phyloP scores from a whole-genome alignment of 2,329 filamentous ascomycete species.

The Colletotrichum sp. region DNA sequence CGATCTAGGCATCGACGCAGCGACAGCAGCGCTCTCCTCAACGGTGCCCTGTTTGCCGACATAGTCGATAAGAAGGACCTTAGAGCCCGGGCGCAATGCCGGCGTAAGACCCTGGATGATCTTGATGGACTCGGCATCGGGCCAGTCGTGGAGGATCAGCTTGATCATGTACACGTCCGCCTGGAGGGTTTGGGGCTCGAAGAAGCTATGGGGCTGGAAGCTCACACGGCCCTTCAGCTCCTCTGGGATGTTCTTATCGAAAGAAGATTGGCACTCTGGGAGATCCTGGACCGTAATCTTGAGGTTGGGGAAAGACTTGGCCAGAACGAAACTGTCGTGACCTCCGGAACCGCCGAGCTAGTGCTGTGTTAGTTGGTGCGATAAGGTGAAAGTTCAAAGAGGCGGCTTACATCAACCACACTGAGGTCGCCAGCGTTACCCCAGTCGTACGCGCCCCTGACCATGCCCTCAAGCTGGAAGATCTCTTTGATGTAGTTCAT shows the following conservation, averaged over 20 bases:
- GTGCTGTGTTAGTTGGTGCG: not conserved
- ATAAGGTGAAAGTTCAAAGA: not conserved
- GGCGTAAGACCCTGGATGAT: constrained; percentile 49
- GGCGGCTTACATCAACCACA: constrained; percentile 44
- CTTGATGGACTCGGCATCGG: constrained; percentile 44
- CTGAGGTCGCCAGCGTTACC: constrained; percentile 35
- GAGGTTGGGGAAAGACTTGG: constrained; percentile 44
- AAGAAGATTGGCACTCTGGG: constrained; percentile 36
- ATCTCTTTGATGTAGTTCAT: constrained; percentile 45
- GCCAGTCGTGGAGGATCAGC: constrained; percentile 61
- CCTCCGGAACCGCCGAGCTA: constrained; percentile 49
- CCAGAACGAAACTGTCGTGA: constrained; percentile 44
- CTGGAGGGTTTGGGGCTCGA: constrained; percentile 38
- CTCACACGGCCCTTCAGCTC: constrained; percentile 36
- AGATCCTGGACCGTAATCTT: constrained; percentile 51
- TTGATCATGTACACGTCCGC: constrained; percentile 59
- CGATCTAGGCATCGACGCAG: constrained; percentile 33
- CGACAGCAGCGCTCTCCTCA: constrained; percentile 22
- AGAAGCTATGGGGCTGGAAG: constrained; percentile 43
- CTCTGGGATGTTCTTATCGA: constrained; percentile 37
- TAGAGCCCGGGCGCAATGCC: constrained; percentile 47
- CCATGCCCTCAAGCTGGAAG: constrained; percentile 38
- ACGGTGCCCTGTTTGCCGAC: constrained; percentile 37
- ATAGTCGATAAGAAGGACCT: constrained; percentile 42
- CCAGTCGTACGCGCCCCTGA: constrained; percentile 41